Evolutionary conservation across 1,139 yeast species (phyloP).

Genomic region (Taphrina deformans): DNA sequence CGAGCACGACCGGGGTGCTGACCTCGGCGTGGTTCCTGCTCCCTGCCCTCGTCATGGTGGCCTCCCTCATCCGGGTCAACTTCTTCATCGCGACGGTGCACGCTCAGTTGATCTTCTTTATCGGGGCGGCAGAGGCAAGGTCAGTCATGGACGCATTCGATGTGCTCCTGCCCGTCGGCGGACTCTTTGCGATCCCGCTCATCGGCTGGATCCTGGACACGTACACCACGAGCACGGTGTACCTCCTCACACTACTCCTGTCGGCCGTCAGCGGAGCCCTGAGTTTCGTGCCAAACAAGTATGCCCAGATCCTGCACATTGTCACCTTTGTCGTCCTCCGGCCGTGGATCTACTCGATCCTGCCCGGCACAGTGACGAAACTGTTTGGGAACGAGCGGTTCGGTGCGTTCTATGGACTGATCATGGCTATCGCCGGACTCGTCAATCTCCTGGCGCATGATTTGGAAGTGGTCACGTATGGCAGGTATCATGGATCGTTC

Average conservation of each 20-base stretch:
- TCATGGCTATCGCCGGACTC: slow-evolving; percentile 76
- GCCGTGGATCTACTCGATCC: slow-evolving; percentile 89
- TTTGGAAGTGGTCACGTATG: slow-evolving; percentile 10
- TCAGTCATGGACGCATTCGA: slow-evolving; percentile 58
- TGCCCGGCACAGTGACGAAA: slow-evolving; percentile 86
- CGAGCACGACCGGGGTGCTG: not conserved
- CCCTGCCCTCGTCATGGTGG: slow-evolving; percentile 19
- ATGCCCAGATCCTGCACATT: slow-evolving; percentile 61
- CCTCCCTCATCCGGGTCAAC: slow-evolving; percentile 14
- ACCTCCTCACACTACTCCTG: slow-evolving; percentile 55
- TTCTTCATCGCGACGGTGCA: slow-evolving; percentile 22
- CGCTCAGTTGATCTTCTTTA: slow-evolving; percentile 1
- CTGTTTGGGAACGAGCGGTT: slow-evolving; percentile 91
- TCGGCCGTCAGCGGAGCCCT: slow-evolving; percentile 68
- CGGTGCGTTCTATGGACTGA: slow-evolving; percentile 87
- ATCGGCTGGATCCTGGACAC: slow-evolving; percentile 81
- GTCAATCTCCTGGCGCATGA: slow-evolving; percentile 54
- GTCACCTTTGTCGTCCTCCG: slow-evolving; percentile 74
- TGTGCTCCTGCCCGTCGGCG: slow-evolving; percentile 53
- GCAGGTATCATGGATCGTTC: not conserved
- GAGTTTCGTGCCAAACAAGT: slow-evolving; percentile 54
- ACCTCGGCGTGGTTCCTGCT: slow-evolving; percentile 5
- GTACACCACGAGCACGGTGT: slow-evolving; percentile 61
- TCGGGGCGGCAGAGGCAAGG: slow-evolving; percentile 32
- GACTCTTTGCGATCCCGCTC: slow-evolving; percentile 63